Conservation (phyloP, 495 filamentous ascomycete species). For the Aspergillus ellipticus region DNA sequence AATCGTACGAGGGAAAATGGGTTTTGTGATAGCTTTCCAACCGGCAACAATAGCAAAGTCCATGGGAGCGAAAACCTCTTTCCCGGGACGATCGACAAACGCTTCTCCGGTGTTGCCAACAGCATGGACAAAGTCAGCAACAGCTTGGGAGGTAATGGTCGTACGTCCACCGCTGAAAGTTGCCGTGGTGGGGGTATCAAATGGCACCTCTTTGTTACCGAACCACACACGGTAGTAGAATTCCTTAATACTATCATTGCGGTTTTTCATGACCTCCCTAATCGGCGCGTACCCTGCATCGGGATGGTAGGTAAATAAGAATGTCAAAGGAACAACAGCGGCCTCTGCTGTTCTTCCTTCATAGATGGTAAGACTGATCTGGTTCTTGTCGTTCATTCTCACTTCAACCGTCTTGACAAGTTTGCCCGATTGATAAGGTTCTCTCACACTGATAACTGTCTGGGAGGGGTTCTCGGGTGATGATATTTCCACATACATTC, state of each 20-base stretch:
- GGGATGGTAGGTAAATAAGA: conserved; percentile 87
- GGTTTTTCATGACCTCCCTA: conserved; percentile 86
- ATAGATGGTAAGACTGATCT: conserved; percentile 81
- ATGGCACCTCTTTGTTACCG: conserved; percentile 77
- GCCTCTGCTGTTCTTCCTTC: conserved; percentile 84
- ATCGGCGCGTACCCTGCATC: conserved; percentile 94
- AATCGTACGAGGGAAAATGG: conserved; percentile 91
- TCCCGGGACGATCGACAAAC: conserved; percentile 95
- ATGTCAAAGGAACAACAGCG: conserved; percentile 70
- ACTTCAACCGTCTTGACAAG: conserved; percentile 83
- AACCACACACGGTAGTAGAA: conserved; percentile 98
- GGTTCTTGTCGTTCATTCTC: conserved; percentile 64
- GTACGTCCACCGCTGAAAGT: conserved; percentile 84
- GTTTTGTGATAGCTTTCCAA: conserved; percentile 98
- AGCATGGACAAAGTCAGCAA: conserved; percentile 97
- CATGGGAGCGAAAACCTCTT: conserved; percentile 94
- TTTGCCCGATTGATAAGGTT: conserved; percentile 58
- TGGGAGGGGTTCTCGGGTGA: conserved; percentile 72
- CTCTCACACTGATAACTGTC: conserved; percentile 77
- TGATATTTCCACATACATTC: conserved; percentile 84
- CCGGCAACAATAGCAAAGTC: conserved; percentile 98
- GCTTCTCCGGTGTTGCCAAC: conserved; percentile 97
- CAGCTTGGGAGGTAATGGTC: conserved; percentile 82
- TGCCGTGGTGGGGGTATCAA: conserved; percentile 76
- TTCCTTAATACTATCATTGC: conserved; percentile 94